Base-by-base conservation (phyloP, 345 rosid species). In the Acer saccharum region DNA sequence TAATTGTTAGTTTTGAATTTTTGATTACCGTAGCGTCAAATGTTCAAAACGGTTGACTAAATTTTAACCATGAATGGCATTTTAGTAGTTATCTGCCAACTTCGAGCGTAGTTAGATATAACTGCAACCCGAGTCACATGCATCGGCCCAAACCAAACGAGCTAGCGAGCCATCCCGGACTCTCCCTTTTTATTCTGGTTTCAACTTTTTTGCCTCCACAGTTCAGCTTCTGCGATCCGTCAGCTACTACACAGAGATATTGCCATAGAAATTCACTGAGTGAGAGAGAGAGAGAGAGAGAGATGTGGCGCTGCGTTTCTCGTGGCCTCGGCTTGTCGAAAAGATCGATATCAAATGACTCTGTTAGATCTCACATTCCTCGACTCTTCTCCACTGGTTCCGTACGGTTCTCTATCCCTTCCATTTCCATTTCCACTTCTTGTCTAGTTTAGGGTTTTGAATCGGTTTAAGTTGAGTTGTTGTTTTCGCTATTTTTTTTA, bases 291-390 rank as follows among this genome's bases (percentile, higher is more conserved):
- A 29, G 32, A 2, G 46, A 43, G 50, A 46, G 32, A 79, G 84
- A 77, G 87, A 96, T 96, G 99, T 96, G 99, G 99, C 99, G 99
- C 85, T 94, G 94, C 87, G 92, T 92, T 70, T 89, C 97, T 85
- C 99, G 95, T 79, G 83, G 93, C 87, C 91, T 96, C 83, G 88
- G 97, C 68, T 79, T 78, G 72, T 84, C 89, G 1, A 84, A 75
- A 80, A 68, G 89, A 82, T 86, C 94, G 46, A 78, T 88, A 77
- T 70, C 86, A 61, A 74, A 86, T 44, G 89, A 79, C 58, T 74
- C 83, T 35, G 27, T 86, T 75, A 82, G 98, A 93, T 90, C 97
- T 83, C 92, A 78, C 82, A 17, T 86, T 78, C 79, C 97, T 72
- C 88, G 94, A 86, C 85, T 87, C 60, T 91, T 94, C 89, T 91